phyloP scores from a whole-genome alignment of 306 rosid species.

The Cyclanthera cordifolia region DNA sequence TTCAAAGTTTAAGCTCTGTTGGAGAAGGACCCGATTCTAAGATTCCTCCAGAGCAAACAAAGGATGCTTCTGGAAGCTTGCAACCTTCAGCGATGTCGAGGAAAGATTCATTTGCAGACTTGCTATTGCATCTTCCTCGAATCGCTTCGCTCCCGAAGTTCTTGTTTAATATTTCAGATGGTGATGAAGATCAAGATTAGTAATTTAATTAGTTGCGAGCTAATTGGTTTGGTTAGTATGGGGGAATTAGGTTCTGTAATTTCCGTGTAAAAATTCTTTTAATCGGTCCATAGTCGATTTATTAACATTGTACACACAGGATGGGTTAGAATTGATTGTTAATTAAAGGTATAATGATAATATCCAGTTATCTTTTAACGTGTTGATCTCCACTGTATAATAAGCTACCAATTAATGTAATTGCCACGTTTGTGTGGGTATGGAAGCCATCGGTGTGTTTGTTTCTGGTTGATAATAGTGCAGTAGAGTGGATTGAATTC shows the following conservation, averaged over 20 bases:
- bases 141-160: slow-evolving; percentile 64
- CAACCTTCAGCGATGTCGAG: slow-evolving; percentile 50
- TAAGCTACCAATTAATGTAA: too few species aligned
- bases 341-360: neutral
- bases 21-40: slow-evolving; percentile 23
- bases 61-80: slow-evolving; percentile 24
- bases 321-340: neutral
- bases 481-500: too few species aligned
- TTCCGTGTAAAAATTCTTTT: neutral
- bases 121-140: slow-evolving; percentile 65
- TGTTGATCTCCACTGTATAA: too few species aligned
- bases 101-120: slow-evolving; percentile 71
- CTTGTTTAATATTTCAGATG: slow-evolving; percentile 56
- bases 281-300: too few species aligned
- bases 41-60: slow-evolving; percentile 24
- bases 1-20: slow-evolving; percentile 22
- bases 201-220: slow-evolving; percentile 16
- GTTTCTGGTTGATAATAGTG: too few species aligned
- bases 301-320: neutral
- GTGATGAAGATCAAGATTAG: slow-evolving; percentile 27
- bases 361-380: too few species aligned
- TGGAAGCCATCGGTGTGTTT: too few species aligned
- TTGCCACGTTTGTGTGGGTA: too few species aligned
- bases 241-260: neutral
- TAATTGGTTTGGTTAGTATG: neutral